Percentiles rank a stretch among this genome's conserved stretches.
Conservation (phyloP, 2,329 filamentous ascomycete species). For the Xylaria sp. region DNA sequence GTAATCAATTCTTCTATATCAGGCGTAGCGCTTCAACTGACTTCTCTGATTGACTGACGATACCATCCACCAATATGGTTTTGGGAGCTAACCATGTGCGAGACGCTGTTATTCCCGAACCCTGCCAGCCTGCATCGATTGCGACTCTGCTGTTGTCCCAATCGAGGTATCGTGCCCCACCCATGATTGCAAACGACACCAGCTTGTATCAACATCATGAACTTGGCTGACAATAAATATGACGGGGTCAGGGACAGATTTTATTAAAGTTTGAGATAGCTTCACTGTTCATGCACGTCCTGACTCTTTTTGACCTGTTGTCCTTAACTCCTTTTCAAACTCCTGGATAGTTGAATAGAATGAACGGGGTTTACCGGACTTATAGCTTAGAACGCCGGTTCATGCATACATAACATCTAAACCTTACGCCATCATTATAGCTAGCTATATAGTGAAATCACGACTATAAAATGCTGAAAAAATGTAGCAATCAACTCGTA, state of each 20-base stretch:
- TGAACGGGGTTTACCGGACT: constrained; percentile 25
- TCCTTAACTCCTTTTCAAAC: constrained; percentile 1
- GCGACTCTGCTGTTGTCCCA: no score
- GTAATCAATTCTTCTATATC: no score
- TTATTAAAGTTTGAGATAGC: neutral
- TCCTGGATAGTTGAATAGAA: neutral
- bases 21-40: no score
- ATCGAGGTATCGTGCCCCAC: no score
- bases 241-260: neutral
- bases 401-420: neutral
- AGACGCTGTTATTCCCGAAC: no score
- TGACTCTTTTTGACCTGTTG: neutral
- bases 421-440: neutral
- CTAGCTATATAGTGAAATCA: neutral
- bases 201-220: neutral
- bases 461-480: neutral
- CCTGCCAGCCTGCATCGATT: no score
- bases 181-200: no score
- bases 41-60: no score
- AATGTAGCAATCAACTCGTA: neutral
- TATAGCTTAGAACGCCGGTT: constrained; percentile 8
- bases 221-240: neutral
- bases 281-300: neutral
- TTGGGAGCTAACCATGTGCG: no score
- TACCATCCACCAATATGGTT: no score